Evolutionary conservation across 75 land plant species (phyloP).

Genomic region (Pinus albicaulis): DNA sequence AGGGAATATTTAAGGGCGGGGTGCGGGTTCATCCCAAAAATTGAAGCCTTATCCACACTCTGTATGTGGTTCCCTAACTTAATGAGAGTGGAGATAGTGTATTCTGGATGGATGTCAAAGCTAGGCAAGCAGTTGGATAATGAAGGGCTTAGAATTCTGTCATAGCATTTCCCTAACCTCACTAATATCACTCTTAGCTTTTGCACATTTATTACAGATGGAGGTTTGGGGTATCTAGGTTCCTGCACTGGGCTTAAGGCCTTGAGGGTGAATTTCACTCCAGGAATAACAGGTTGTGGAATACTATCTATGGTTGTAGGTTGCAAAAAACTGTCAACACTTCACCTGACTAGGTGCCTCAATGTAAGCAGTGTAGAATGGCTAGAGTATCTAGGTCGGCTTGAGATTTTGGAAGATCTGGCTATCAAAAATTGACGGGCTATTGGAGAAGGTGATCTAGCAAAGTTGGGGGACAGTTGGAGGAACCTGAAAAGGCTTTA

Average conservation of each 20-base stretch:
- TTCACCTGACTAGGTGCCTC: too few species aligned
- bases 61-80: conserved; percentile 66
- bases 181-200: too few species aligned
- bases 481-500: too few species aligned
- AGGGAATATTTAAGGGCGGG: conserved; percentile 50
- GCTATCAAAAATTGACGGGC: too few species aligned
- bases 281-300: conserved; percentile 68
- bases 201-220: too few species aligned
- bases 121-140: conserved; percentile 70
- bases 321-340: too few species aligned
- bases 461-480: too few species aligned
- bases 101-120: conserved; percentile 75
- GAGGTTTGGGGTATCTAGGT: too few species aligned
- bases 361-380: too few species aligned
- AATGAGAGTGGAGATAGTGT: conserved; percentile 53
- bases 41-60: conserved; percentile 51
- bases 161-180: conserved; percentile 45
- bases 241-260: conserved; percentile 53
- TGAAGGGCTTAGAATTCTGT: conserved; percentile 50
- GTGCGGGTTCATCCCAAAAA: conserved; percentile 64
- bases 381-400: too few species aligned
- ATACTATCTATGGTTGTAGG: conserved; percentile 69
- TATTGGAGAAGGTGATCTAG: too few species aligned
- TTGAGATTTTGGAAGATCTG: too few species aligned
- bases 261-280: conserved; percentile 67